A percentile compares a stretch with the other conserved stretches of the same genome.
These are phyloP conservation scores for Mangifera indica DNA, from an alignment of 345 rosid species.

Conservation along the genomic window DNA sequence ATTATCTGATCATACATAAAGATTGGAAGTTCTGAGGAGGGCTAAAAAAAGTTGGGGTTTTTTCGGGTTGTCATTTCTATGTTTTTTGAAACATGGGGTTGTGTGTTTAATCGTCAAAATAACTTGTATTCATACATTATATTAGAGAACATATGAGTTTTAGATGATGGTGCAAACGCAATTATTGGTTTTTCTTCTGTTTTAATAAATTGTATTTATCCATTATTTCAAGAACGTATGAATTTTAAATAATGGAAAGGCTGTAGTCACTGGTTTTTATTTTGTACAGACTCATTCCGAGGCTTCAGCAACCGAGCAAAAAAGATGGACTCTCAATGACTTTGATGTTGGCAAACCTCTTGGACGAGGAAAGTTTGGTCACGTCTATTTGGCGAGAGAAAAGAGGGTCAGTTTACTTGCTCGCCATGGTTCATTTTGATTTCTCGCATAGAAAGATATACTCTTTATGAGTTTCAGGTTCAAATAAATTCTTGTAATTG, in stretches of 20 bases:
- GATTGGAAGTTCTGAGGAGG: constrained; percentile 8
- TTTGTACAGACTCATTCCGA: constrained; percentile 57
- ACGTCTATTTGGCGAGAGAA: constrained; percentile 89
- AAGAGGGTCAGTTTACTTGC: constrained; percentile 53
- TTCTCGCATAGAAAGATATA: background rate
- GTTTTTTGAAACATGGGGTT: background rate
- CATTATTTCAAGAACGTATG: background rate
- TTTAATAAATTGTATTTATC: no score
- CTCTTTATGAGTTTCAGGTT: background rate
- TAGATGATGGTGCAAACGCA: background rate
- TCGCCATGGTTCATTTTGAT: background rate
- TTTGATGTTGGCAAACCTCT: constrained; percentile 96
- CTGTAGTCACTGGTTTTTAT: constrained; percentile 5
- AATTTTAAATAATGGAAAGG: background rate
- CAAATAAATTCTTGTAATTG: background rate
- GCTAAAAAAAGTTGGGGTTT: background rate
- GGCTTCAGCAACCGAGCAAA: constrained; percentile 48
- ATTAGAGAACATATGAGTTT: background rate
- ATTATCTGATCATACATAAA: constrained; percentile 1
- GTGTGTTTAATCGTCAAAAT: background rate
- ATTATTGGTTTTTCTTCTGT: constrained; percentile 8
- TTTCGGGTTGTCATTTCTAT: background rate
- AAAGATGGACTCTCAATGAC: constrained; percentile 79
- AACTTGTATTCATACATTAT: background rate
- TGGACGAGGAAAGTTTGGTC: constrained; percentile 95